A percentile compares a stretch with the other conserved stretches of the same genome.
Conservation (phyloP, 768 basidiomycete genomes). For the Rhizopogon rudus region DNA sequence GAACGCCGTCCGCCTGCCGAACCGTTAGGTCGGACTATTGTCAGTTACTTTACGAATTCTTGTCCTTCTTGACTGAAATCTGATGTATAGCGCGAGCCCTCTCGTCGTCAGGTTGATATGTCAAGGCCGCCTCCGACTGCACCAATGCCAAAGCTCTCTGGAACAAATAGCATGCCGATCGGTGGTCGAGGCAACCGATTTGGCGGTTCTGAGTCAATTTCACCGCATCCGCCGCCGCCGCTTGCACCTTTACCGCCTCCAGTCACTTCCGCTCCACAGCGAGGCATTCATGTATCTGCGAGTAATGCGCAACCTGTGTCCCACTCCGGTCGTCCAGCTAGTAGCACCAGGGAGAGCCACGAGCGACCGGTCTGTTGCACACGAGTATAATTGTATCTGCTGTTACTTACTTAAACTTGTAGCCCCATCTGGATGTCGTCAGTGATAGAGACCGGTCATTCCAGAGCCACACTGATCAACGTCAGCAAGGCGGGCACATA, state of each 20-base stretch:
- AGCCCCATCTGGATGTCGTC: conserved; percentile 14
- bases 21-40: conserved; percentile 9
- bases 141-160: conserved; percentile 22
- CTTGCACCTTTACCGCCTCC: background rate
- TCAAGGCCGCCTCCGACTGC: conserved; percentile 9
- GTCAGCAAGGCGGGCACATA: conserved; percentile 9
- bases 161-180: conserved; percentile 28
- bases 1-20: conserved; percentile 17
- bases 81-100: conserved; percentile 15
- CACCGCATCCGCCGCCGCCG: background rate
- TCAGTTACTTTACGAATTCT: conserved; percentile 4
- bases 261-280: background rate
- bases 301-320: conserved; percentile 16
- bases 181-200: conserved; percentile 21
- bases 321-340: conserved; percentile 10
- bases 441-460: conserved; percentile 2
- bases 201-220: conserved; percentile 5
- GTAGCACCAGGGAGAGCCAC: conserved; percentile 7
- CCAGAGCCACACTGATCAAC: background rate
- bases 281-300: conserved; percentile 6
- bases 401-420: conserved; percentile 5
- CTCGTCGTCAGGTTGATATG: conserved; percentile 8
- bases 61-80: background rate
- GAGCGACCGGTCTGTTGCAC: conserved; percentile 19
- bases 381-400: background rate